Percentiles rank a stretch among this genome's conserved stretches.
phyloP scores from a whole-genome alignment of 805 yeast genomes.

The Peterozyma toletana region DNA sequence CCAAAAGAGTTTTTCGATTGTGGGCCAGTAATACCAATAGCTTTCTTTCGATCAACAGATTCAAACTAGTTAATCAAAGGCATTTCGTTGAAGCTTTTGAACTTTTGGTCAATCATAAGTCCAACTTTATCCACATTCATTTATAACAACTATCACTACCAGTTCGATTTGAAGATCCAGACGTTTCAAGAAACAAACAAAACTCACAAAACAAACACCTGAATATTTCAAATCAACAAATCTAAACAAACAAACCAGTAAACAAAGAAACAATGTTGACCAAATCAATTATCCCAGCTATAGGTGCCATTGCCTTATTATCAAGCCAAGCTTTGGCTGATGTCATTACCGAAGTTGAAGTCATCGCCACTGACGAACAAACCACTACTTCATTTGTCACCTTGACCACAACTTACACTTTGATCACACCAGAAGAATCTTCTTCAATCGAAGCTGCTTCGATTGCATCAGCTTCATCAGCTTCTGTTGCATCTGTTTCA shows the following conservation, averaged over 20 bases:
- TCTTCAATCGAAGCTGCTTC: conserved; percentile 17
- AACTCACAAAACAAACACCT: background rate
- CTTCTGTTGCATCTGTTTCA: conserved; percentile 14
- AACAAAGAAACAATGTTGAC: conserved; percentile 15
- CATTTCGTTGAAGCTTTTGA: no score
- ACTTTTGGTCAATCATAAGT: no score
- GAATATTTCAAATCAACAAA: background rate
- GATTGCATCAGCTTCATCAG: conserved; percentile 13
- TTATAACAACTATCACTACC: background rate
- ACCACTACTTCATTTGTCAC: conserved; percentile 36
- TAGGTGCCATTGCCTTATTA: conserved; percentile 12
- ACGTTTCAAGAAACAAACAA: background rate
- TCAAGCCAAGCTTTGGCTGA: conserved; percentile 18
- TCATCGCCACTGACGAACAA: conserved; percentile 9
- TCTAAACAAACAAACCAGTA: conserved; percentile 8
- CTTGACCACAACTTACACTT: conserved; percentile 37
- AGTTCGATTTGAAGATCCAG: background rate
- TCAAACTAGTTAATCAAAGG: no score
- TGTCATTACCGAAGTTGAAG: conserved; percentile 1
- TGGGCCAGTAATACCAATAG: no score
- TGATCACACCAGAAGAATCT: conserved; percentile 39
- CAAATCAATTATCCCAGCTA: conserved; percentile 16
- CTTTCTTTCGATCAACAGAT: no score
- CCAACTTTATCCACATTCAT: conserved; percentile 1
- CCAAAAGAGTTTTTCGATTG: no score